Conservation (phyloP, 495 filamentous ascomycete species). For the Penicillium parvum region DNA sequence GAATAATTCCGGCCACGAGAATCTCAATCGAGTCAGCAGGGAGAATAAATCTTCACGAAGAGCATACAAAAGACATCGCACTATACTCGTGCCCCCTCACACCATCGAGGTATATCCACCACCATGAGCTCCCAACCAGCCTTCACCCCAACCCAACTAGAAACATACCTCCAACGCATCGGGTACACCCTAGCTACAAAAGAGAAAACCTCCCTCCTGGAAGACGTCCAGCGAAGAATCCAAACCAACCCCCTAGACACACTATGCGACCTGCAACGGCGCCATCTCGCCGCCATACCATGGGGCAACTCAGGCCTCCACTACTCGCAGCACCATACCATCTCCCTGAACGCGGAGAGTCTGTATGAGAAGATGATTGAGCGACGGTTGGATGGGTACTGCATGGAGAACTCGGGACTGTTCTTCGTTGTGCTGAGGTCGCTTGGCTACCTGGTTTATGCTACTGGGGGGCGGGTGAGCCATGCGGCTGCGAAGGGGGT, state of each 20-base stretch:
- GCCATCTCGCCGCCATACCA: slow-evolving; percentile 57
- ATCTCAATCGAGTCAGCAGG: background rate
- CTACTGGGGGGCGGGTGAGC: slow-evolving; percentile 40
- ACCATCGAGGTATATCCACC: background rate
- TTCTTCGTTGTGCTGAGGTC: slow-evolving; percentile 58
- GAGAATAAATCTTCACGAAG: background rate
- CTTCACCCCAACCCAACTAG: slow-evolving; percentile 30
- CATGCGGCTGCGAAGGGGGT: slow-evolving; percentile 17
- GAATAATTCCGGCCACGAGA: background rate
- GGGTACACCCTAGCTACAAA: slow-evolving; percentile 17
- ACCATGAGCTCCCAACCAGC: slow-evolving; percentile 14
- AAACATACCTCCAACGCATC: slow-evolving; percentile 34
- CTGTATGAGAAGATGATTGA: slow-evolving; percentile 64
- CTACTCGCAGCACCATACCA: slow-evolving; percentile 51
- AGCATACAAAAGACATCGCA: no score
- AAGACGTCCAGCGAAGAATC: slow-evolving; percentile 19
- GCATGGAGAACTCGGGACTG: slow-evolving; percentile 69
- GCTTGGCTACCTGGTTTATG: slow-evolving; percentile 56
- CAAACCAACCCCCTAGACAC: slow-evolving; percentile 20
- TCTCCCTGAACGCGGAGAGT: slow-evolving; percentile 54
- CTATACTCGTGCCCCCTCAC: no score
- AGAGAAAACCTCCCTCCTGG: slow-evolving; percentile 7
- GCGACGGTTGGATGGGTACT: slow-evolving; percentile 67
- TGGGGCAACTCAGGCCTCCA: slow-evolving; percentile 63
- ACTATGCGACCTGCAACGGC: slow-evolving; percentile 27